Base-by-base conservation (phyloP, 805 yeast genomes). In the Starmerella geochares region DNA sequence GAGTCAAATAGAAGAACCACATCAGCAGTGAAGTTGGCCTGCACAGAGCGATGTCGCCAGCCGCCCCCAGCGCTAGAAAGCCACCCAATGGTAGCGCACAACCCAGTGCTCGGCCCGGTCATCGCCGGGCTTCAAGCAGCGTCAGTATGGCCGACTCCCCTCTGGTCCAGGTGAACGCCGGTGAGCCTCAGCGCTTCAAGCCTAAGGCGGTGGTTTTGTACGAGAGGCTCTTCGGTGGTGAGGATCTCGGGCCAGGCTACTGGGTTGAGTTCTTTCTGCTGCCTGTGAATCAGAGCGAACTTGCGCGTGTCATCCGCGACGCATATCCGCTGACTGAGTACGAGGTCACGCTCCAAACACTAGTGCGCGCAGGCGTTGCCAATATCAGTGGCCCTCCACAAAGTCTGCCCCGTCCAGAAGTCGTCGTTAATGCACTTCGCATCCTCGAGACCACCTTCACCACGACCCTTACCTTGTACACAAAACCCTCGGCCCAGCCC, bases 191-290 rank as follows among this genome's bases (percentile, higher is more conserved):
- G 20, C 23, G 39, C 14, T 45, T 20, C 48, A 56, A 56, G 50
- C 70, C 71, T 19, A 68, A 68, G 54, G 65, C 64, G 13, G 55
- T 65, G 14, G 35, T 53, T 2, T 53, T 68, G 11, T 68, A 68
- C 47, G 65, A 63, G 20, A 38, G 54, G 38, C 59, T 68, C 14
- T 65, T 67, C 46, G 5, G 33, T 7, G 14, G 7, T 13, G 43
- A 28, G 14, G 27, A 6, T 4, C 64, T 60, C 23, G 35, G 38
- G 1, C 64, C 64, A 8, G 67, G 67, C 13, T 63, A 50, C 54
- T 65, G 68, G 68, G 61, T 62, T 25, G 67, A 65, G 52, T 56
- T 65, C 31, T 65, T 64, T 50, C 42, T 64, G 35, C 57, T 65
- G 40, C 60, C 60, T 4, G 60, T 60, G 33, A 52, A 56, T 40